phyloP scores from a whole-genome alignment of 2,329 filamentous ascomycete genomes.

The Fusarium sublunatum region DNA sequence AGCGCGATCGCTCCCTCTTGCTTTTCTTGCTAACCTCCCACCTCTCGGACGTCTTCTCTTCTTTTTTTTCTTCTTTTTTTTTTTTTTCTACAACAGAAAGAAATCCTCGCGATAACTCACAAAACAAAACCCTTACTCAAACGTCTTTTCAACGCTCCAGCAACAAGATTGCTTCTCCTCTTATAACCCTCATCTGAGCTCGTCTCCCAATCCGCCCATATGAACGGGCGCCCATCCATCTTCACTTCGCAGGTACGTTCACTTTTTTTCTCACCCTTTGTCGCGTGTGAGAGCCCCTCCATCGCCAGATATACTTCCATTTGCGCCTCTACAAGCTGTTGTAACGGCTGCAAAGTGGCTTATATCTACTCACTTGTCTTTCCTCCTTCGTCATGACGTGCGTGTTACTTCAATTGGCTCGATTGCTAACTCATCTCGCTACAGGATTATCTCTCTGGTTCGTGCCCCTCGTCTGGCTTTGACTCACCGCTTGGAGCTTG shows the following conservation, averaged over 20 bases:
- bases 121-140: constrained; percentile 5
- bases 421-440: constrained; percentile 56
- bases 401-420: constrained; percentile 35
- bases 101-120: constrained; percentile 28
- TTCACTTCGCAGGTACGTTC: constrained; percentile 84
- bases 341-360: background rate
- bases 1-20: constrained; percentile 32
- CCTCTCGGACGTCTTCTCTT: constrained; percentile 27
- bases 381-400: constrained; percentile 6
- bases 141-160: constrained; percentile 20
- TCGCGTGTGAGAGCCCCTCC: constrained; percentile 35
- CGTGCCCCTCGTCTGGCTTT: constrained; percentile 50
- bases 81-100: constrained; percentile 26
- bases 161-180: constrained; percentile 35
- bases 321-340: constrained; percentile 25
- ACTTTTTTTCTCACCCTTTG: constrained; percentile 19
- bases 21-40: constrained; percentile 31
- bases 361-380: constrained; percentile 9
- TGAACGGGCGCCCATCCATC: constrained; percentile 85
- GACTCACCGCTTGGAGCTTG: constrained; percentile 56
- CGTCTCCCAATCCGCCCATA: constrained; percentile 72
- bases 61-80: constrained; percentile 17
- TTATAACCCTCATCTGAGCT: constrained; percentile 45
- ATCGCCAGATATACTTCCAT: constrained; percentile 20
- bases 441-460: constrained; percentile 82